phyloP scores from a whole-genome alignment of 495 filamentous ascomycete species.

The Astrothelium macrocarpum region DNA sequence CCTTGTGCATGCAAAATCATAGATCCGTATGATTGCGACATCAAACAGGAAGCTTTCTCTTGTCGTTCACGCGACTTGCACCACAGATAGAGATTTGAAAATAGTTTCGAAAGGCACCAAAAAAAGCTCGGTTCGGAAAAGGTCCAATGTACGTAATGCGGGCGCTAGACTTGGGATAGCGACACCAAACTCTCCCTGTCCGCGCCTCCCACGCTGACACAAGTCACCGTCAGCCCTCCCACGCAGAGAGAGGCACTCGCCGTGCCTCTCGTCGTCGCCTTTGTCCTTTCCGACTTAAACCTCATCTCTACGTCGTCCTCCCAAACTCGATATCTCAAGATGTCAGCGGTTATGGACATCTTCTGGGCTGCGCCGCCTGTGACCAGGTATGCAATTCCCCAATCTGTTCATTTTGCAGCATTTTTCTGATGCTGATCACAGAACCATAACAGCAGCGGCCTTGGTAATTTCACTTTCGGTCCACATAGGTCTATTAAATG shows the following conservation, averaged over 20 bases:
- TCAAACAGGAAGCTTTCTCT: conserved; percentile 13
- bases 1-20: too few species aligned
- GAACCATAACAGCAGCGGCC: conserved; percentile 63
- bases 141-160: neutral
- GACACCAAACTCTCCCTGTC: neutral
- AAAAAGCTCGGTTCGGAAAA: neutral
- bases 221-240: neutral
- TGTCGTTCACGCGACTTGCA: neutral
- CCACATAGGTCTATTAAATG: conserved; percentile 49
- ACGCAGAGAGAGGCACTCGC: neutral
- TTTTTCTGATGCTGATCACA: conserved; percentile 41
- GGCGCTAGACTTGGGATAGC: neutral
- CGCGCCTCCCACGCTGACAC: neutral
- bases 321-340: conserved; percentile 6
- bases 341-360: conserved; percentile 47
- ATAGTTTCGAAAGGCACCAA: neutral
- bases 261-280: neutral
- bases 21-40: conserved; percentile 23
- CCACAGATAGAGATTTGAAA: neutral
- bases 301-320: neutral
- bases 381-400: conserved; percentile 45
- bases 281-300: neutral
- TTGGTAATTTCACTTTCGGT: conserved; percentile 49
- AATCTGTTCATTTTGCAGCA: conserved; percentile 1
- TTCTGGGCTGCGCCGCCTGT: conserved; percentile 66